A percentile compares a stretch with the other conserved stretches of the same genome.
Evolutionary conservation across 2,329 filamentous ascomycete genomes (phyloP).

Genomic region (Aspergillus arachidicola): DNA sequence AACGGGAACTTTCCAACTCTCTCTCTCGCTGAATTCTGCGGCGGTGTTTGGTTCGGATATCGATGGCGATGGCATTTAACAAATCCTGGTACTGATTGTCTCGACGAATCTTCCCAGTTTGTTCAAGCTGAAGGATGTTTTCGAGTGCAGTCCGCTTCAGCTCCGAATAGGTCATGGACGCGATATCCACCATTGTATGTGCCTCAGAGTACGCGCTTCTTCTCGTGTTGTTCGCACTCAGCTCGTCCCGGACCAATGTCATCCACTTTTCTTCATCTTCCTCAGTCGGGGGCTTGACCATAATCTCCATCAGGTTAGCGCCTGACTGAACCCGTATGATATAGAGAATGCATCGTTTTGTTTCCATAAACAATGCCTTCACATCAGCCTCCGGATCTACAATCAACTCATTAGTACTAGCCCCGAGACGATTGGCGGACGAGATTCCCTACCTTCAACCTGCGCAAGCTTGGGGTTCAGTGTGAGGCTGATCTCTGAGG

Average conservation of each 20-base stretch:
- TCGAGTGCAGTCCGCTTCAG: constrained; percentile 91
- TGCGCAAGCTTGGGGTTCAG: constrained; percentile 88
- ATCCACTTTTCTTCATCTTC: constrained; percentile 93
- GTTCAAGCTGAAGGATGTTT: constrained; percentile 88
- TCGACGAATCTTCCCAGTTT: constrained; percentile 79
- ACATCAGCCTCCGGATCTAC: constrained; percentile 86
- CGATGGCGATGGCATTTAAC: constrained; percentile 93
- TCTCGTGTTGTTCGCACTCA: constrained; percentile 67
- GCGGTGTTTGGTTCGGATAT: constrained; percentile 96
- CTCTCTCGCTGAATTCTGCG: constrained; percentile 87
- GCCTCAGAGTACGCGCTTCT: constrained; percentile 87
- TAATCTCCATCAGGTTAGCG: constrained; percentile 87
- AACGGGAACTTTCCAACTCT: constrained; percentile 70
- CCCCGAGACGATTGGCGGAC: not conserved
- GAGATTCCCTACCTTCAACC: constrained; percentile 61
- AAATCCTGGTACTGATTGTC: constrained; percentile 95
- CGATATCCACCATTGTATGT: constrained; percentile 83
- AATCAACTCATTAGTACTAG: constrained; percentile 16
- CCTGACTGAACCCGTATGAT: constrained; percentile 97
- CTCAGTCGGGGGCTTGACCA: constrained; percentile 81
- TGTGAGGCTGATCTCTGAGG: constrained; percentile 87
- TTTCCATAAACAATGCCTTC: constrained; percentile 96
- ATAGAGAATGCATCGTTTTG: constrained; percentile 93
- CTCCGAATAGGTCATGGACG: constrained; percentile 84
- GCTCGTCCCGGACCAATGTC: constrained; percentile 77